These are phyloP conservation scores for Botrytis fabae DNA, from an alignment of 2,329 filamentous ascomycete genomes.

Conservation along the genomic window DNA sequence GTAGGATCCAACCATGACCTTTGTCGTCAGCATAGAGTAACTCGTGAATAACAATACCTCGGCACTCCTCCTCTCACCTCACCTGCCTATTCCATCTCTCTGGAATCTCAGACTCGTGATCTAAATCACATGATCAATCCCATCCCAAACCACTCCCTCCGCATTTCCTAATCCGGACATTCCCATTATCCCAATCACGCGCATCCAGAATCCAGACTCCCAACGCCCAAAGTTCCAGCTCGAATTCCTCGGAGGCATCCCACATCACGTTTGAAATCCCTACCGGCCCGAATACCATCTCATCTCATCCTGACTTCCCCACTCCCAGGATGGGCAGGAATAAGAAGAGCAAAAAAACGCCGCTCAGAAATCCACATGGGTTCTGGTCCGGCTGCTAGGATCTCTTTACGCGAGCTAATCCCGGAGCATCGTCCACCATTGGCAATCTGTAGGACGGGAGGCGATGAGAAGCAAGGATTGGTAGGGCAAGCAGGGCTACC, in stretches of 20 bases:
- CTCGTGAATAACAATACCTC: neutral
- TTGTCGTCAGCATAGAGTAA: neutral
- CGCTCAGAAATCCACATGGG: neutral
- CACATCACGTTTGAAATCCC: neutral
- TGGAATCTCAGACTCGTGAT: neutral
- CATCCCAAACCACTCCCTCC: neutral
- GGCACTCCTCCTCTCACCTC: neutral
- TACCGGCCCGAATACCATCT: slow-evolving; percentile 7
- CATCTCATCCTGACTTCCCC: neutral
- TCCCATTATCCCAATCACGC: neutral
- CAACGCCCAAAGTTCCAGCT: neutral
- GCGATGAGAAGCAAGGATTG: slow-evolving; percentile 2
- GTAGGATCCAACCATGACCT: neutral
- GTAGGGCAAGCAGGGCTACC: slow-evolving; percentile 6
- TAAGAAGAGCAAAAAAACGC: neutral
- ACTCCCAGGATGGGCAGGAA: neutral
- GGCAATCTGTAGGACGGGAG: neutral
- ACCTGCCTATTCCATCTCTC: neutral
- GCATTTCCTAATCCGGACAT: neutral
- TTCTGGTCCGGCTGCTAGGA: neutral
- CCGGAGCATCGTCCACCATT: neutral
- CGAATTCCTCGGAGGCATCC: neutral
- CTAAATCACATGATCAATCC: neutral
- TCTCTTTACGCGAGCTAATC: neutral
- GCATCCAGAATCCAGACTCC: neutral